Base-by-base conservation (phyloP, 148 eudicot species). In the Dianthus caryophyllus region DNA sequence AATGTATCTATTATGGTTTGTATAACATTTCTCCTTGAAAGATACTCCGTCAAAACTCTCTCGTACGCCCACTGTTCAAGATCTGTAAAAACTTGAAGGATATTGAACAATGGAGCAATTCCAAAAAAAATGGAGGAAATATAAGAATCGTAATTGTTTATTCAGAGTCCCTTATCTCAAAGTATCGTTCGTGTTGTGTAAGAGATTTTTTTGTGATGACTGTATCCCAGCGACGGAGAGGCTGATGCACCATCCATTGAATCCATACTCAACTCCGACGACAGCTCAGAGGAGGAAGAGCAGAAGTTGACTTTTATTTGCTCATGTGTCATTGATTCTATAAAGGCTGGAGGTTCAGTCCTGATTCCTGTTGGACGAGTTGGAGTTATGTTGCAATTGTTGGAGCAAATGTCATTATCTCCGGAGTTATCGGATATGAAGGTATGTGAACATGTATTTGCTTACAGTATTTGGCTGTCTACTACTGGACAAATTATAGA, bases 281-380 rank as follows among this genome's bases (percentile, higher is more conserved):
- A 89, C 53, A 72, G 70, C 73, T 59, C 65, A 21, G 90, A 85
- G 65, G 96, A 89, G 62, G 96, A 89, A 74, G 76, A 68, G 69
- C 89, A 87, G 70, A 93, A 87, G 79, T 68, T 93, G 60, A 80
- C 81, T 73, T 93, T 65, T 73, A 75, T 93, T 80, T 72, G 82
- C 60, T 85, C 91, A 36, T 82, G 76, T 72, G 78, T 79, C 33
- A 33, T 84, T 63, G 88, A 87, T 57, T 81, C 95, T 62, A 66
- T 93, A n/a, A 84, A 69, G 36, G 76, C 83, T 47, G 95, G 96
- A 38, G 95, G 98, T 61, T 93, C 98, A 25, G 95, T 85, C 56
- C 62, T 93, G 54, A 73, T 93, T 70, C 86, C 96, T 50, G 75
- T 84, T 64, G 89, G 88, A 73, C 86, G 87, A 22, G 73, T 87